Evolutionary conservation across 2,329 filamentous ascomycete genomes (phyloP).

Genomic region (Penicillium nordicum): DNA sequence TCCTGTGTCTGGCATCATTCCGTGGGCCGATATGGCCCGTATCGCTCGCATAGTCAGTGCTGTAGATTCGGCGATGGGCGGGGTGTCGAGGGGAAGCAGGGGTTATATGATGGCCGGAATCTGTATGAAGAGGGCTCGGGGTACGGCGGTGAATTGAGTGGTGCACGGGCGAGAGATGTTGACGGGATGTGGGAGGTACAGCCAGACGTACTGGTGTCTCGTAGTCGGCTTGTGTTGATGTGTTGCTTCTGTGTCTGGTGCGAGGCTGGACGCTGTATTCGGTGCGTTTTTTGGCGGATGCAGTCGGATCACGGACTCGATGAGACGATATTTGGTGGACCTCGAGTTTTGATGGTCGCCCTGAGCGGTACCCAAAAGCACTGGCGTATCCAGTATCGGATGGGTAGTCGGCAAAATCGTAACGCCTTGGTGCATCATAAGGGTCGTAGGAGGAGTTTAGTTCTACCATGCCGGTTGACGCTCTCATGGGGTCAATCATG

Average conservation of each 20-base stretch:
- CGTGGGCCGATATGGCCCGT: conserved; percentile 29
- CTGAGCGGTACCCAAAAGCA: conserved; percentile 27
- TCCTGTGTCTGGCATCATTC: conserved; percentile 21
- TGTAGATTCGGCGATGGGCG: conserved; percentile 32
- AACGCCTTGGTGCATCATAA: conserved; percentile 30
- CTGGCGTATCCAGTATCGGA: conserved; percentile 31
- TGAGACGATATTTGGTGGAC: conserved; percentile 34
- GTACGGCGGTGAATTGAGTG: conserved; percentile 29
- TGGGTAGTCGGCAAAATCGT: conserved; percentile 32
- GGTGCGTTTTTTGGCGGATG: conserved; percentile 34
- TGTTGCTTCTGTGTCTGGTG: conserved; percentile 35
- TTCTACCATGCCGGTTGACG: conserved; percentile 42
- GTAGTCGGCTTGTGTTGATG: conserved; percentile 29
- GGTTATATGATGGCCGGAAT: conserved; percentile 34
- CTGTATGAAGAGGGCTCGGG: conserved; percentile 32
- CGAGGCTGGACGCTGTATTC: conserved; percentile 38
- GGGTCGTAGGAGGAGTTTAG: conserved; percentile 34
- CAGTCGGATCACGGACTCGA: conserved; percentile 30
- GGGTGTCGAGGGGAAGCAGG: conserved; percentile 31
- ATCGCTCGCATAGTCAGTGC: conserved; percentile 38
- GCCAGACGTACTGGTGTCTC: conserved; percentile 26
- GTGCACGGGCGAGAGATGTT: conserved; percentile 28
- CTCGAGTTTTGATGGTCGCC: conserved; percentile 30
- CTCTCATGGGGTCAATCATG: conserved; percentile 38
- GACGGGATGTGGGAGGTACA: conserved; percentile 24